Conservation (phyloP, 805 yeast genomes). For the Osmozyma mogii region DNA sequence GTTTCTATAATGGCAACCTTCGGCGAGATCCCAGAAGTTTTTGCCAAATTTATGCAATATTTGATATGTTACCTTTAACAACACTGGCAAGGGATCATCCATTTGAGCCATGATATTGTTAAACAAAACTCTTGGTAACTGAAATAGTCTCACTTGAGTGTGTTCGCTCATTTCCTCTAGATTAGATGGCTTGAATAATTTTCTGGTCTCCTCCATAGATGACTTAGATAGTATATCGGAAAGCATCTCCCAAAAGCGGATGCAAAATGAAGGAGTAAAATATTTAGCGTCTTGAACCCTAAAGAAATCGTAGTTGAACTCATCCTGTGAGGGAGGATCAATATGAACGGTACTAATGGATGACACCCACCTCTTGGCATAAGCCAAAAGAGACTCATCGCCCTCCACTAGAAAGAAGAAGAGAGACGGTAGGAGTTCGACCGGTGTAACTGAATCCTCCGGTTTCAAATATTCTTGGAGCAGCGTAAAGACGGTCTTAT, state of each 20-base stretch:
- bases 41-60: slow-evolving; percentile 36
- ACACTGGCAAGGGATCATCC: slow-evolving; percentile 43
- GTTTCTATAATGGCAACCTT: slow-evolving; percentile 48
- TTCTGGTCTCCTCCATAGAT: slow-evolving; percentile 4
- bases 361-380: slow-evolving; percentile 34
- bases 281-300: slow-evolving; percentile 45
- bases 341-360: slow-evolving; percentile 11
- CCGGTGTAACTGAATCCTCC: not conserved
- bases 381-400: slow-evolving; percentile 31
- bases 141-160: slow-evolving; percentile 26
- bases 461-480: slow-evolving; percentile 24
- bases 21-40: slow-evolving; percentile 47
- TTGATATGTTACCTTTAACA: slow-evolving; percentile 51
- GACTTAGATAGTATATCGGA: slow-evolving; percentile 24
- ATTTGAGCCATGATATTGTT: slow-evolving; percentile 46
- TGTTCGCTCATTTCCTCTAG: slow-evolving; percentile 19
- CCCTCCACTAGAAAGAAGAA: slow-evolving; percentile 53
- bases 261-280: slow-evolving; percentile 36
- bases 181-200: slow-evolving; percentile 27
- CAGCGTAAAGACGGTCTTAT: slow-evolving; percentile 9
- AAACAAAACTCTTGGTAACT: slow-evolving; percentile 32
- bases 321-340: slow-evolving; percentile 36
- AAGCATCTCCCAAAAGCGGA: slow-evolving; percentile 41
- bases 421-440: slow-evolving; percentile 38
- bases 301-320: slow-evolving; percentile 43